Evolutionary conservation across 345 rosid genomes (phyloP), one percentile per base, ranked within the genome.

Genomic region (Salix koriyanagi): DNA sequence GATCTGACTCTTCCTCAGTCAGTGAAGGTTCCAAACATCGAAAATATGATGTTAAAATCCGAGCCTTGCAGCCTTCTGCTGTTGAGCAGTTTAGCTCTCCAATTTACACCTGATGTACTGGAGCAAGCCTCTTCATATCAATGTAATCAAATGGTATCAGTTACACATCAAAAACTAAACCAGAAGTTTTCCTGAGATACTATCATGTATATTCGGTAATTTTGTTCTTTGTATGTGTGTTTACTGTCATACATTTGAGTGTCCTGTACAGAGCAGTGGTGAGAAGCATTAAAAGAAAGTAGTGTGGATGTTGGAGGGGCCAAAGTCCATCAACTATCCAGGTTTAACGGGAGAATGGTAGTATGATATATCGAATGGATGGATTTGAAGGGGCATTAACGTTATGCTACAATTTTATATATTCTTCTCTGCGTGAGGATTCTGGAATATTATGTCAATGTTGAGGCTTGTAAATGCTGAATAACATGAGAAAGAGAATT

Each of bases 41-140:
- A 25, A 92, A 90, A 82, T 96, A 89, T 64, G 90, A 96, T 76
- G 77, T 96, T 72, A 89, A 82, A 84, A 93, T 96, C 34, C 90
- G 98, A n/a, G 84, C 98, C 26, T 85, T 96, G 61, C 99, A 93
- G 78, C 99, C 99, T 71, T 90, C 90, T 1, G 81, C 91, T 16
- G 78, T 80, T 46, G 85, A 85, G 42, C 88, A 73, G 77, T 80
- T 77, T 30, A 80, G 84, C 37, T 67, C 67, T 66, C 87, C 91
- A 26, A 81, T 71, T 66, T 80, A 79, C 72, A 44, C 65, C n/a
- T 84, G 84, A 88, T 77, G 67, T 36, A 34, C 16, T 32, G 60
- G 64, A 54, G 28, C 44, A 28, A 34, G 30, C 16, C 42, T 42
- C 58, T 56, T 30, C 68, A 21, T 64, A 36, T 12, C 65, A 34